Base-by-base conservation (phyloP, 192 early-diverging fungal genomes). In the Gonapodya sp. region DNA sequence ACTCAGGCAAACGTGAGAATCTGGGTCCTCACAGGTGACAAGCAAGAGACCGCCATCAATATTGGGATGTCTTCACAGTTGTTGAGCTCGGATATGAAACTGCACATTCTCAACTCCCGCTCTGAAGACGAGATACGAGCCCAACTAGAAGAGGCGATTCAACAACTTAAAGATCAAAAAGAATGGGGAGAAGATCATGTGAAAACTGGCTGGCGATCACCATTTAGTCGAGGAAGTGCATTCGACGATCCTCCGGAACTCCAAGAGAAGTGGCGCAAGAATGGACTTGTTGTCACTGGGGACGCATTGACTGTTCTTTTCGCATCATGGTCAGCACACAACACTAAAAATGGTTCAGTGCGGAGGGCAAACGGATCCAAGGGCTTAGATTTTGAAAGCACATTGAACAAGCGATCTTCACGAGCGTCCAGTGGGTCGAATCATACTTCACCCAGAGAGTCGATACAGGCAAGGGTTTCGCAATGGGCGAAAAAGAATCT, bases 21-120 rank as follows among this genome's bases (percentile, higher is more conserved):
- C 36, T 99, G 97, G 96, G 95, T 99, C 36, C 87, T 98, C 79
- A 99, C 97, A 0, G 97, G 96, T 30, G 96, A 99, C 87, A 99
- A 99, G 86, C 93, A 94, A 73, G 96, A 98, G 82, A 99, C 97
- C 0, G 97, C 97, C 0, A 97, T 99, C 84, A 97, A 97, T 83
- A 99, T 99, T 87, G 97, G 96, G 24, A 94, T 94, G 79, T 93
- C 96, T 18, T 96, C 95, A 87, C 97, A 96, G 80, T 85, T 99
- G 73, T 86, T 99, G 1, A 89, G 92, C 73, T 86, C 87, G 34
- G 92, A 93, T 36, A 97, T 96, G 95, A 89, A 92, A 81, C 85
- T 96, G 18, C 90, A 97, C 1, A 87, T 96, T 34, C 89, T 98
- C 36, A 86, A 89, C 33, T 91, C 84, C 0, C 78, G 82, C 2